Conservation (phyloP, 2,329 filamentous ascomycete genomes). For the Capronia americana region DNA sequence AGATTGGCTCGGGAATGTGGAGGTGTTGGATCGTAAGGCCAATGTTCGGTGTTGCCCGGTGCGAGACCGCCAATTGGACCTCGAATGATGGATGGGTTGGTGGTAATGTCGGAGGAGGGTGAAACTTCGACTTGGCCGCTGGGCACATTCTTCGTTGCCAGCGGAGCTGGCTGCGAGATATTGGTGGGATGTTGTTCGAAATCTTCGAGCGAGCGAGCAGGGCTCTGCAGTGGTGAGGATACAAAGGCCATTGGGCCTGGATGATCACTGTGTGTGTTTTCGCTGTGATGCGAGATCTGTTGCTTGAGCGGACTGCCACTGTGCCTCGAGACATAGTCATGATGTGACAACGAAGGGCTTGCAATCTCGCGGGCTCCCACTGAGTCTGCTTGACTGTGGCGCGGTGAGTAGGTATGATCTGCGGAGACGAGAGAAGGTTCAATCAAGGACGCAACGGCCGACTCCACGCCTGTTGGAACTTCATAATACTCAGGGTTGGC, state of each 20-base stretch:
- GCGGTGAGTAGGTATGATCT: conserved; percentile 33
- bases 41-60: conserved; percentile 58
- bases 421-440: conserved; percentile 78
- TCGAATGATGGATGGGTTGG: conserved; percentile 83
- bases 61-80: conserved; percentile 69
- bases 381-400: conserved; percentile 31
- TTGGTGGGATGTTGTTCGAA: conserved; percentile 17
- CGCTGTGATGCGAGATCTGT: conserved; percentile 46
- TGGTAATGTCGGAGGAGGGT: conserved; percentile 69
- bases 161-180: conserved; percentile 33
- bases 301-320: conserved; percentile 57
- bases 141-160: conserved; percentile 16
- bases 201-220: conserved; percentile 39
- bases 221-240: conserved; percentile 61
- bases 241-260: conserved; percentile 48
- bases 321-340: conserved; percentile 40
- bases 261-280: conserved; percentile 48
- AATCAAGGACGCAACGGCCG: conserved; percentile 86
- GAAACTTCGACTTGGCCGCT: conserved; percentile 33
- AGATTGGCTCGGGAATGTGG: conserved; percentile 46
- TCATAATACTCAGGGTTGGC: conserved; percentile 80
- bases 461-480: conserved; percentile 76
- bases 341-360: conserved; percentile 23
- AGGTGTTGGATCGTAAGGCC: conserved; percentile 64
- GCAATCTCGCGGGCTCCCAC: conserved; percentile 43